A percentile compares a stretch with the other conserved stretches of the same genome.
Conservation (phyloP, 441 rosid genomes). For the Syzygium syzygioides region DNA sequence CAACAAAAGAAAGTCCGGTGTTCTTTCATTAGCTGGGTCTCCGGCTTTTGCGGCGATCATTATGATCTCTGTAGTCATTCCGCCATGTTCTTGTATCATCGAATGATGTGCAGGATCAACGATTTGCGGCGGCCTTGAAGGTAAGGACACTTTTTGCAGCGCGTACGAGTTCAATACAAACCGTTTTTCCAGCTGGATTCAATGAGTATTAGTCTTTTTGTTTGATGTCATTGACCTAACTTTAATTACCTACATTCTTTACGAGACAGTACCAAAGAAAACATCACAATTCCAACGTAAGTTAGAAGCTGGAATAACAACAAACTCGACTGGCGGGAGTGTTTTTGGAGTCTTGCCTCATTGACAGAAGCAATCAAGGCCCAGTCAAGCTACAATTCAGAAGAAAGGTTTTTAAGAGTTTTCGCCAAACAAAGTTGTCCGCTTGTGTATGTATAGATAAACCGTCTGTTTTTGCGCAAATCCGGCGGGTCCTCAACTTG, state of each 20-base stretch:
- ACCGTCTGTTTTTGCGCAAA: not conserved
- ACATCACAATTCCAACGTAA: not conserved
- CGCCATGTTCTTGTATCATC: not conserved
- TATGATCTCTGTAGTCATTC: not conserved
- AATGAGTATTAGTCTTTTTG: not conserved
- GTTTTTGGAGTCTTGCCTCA: not conserved
- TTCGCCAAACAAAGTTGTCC: not conserved
- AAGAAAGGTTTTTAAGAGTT: not conserved
- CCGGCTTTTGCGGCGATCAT: not conserved
- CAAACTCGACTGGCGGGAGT: not conserved
- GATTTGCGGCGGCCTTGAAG: not conserved
- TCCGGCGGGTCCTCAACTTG: not conserved
- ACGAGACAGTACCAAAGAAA: not conserved
- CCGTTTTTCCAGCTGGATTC: not conserved
- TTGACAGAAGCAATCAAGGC: not conserved
- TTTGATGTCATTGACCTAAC: not conserved
- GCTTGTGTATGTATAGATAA: not conserved
- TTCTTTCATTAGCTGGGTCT: not conserved
- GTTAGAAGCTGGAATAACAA: not conserved
- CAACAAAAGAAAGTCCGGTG: not conserved
- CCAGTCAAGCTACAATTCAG: not conserved
- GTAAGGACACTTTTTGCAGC: not conserved
- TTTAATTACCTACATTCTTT: not conserved
- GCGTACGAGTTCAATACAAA: not conserved
- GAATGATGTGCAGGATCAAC: not conserved